phyloP scores from a whole-genome alignment of 2,329 filamentous ascomycete genomes.

The Aphanocladium album region DNA sequence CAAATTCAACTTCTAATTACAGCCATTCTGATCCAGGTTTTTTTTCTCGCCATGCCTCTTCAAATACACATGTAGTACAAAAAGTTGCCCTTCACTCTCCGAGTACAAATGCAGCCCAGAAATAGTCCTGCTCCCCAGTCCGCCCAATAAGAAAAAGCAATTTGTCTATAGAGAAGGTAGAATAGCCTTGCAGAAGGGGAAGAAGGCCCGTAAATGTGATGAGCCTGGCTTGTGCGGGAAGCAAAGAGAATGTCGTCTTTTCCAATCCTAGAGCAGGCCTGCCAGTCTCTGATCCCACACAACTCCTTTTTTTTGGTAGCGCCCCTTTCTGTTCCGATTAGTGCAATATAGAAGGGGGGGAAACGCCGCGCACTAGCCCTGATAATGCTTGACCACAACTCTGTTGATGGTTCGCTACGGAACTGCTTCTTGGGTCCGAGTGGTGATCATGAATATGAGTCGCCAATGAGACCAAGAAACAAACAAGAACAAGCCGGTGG shows the following conservation, averaged over 20 bases:
- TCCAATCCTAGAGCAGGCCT: background rate
- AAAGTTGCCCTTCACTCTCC: background rate
- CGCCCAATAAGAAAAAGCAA: background rate
- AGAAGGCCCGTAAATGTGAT: too few species aligned
- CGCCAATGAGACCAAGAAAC: background rate
- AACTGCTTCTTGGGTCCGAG: background rate
- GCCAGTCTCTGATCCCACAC: background rate
- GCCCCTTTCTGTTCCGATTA: background rate
- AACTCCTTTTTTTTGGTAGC: background rate
- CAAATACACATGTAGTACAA: background rate
- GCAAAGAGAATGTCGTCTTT: background rate
- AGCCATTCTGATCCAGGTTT: background rate
- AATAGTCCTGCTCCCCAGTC: background rate
- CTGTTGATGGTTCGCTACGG: background rate
- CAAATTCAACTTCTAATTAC: constrained; percentile 11
- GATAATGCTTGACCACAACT: background rate
- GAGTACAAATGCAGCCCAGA: background rate
- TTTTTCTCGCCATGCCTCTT: background rate
- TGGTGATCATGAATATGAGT: too few species aligned
- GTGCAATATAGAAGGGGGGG: background rate
- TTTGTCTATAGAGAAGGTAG: background rate
- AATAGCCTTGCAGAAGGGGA: background rate
- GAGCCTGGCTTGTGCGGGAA: background rate
- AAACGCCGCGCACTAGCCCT: background rate
- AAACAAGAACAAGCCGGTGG: background rate